These are phyloP conservation scores for Pyrus communis DNA, from an alignment of 306 rosid species.

Conservation along the genomic window DNA sequence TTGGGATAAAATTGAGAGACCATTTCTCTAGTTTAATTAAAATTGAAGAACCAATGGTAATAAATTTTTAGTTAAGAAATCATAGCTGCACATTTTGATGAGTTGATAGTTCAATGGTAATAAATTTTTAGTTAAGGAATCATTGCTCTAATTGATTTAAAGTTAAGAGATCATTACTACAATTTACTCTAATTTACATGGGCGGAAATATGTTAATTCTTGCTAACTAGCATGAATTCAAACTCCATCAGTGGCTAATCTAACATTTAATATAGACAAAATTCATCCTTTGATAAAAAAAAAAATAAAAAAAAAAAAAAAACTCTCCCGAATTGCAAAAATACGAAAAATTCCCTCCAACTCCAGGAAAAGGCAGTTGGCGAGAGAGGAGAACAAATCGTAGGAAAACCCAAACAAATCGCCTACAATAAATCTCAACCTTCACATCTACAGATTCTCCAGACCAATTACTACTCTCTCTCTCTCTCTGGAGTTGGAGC, in stretches of 20 bases:
- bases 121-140: rapidly evolving
- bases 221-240: rapidly evolving
- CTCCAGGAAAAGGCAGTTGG: not conserved
- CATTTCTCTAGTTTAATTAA: no score
- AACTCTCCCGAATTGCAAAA: not conserved
- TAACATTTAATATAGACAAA: no score
- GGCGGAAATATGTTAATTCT: not conserved
- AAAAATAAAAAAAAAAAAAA: no score
- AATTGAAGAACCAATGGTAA: no score
- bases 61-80: no score
- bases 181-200: not conserved
- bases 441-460: not conserved
- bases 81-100: no score
- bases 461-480: not conserved
- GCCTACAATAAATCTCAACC: slow-evolving; percentile 4
- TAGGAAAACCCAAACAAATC: not conserved
- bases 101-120: no score
- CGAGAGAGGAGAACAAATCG: not conserved
- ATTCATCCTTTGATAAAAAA: no score
- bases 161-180: no score
- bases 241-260: no score
- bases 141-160: no score
- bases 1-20: no score
- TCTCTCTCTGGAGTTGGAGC: not conserved
- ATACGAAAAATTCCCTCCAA: slow-evolving; percentile 15